phyloP scores from a whole-genome alignment of 805 yeast genomes.

The Saccharomycopsis sp. region DNA sequence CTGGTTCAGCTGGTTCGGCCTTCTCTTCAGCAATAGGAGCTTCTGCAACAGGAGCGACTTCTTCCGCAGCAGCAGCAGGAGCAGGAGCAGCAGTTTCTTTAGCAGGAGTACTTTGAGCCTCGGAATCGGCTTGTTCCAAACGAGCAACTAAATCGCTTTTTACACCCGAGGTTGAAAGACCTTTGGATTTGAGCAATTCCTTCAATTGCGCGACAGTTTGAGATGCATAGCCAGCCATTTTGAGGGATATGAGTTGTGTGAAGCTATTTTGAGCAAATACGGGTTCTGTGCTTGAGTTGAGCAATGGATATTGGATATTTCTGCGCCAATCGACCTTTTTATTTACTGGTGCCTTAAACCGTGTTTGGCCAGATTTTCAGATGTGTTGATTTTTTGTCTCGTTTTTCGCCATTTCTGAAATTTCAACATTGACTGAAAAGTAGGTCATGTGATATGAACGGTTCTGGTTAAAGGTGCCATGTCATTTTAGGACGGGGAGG shows the following conservation, averaged over 20 bases:
- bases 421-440: too few relatives aligned
- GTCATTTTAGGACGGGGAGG: too few relatives aligned
- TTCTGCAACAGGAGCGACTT: constrained; percentile 4
- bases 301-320: too few relatives aligned
- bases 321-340: too few relatives aligned
- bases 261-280: not conserved
- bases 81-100: constrained; percentile 22
- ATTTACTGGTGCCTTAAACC: too few relatives aligned
- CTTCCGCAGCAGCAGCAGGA: constrained; percentile 17
- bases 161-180: constrained; percentile 66
- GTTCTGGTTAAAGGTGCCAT: too few relatives aligned
- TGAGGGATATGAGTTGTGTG: not conserved
- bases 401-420: too few relatives aligned
- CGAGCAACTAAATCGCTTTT: constrained; percentile 72
- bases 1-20: constrained; percentile 12
- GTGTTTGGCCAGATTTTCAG: too few relatives aligned
- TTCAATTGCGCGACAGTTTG: constrained; percentile 80
- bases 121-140: constrained; percentile 49
- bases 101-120: constrained; percentile 12
- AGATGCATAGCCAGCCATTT: constrained; percentile 51
- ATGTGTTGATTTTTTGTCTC: too few relatives aligned
- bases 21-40: constrained; percentile 15
- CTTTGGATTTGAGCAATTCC: constrained; percentile 61
- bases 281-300: not conserved
- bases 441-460: too few relatives aligned